Percentiles rank a stretch among this genome's conserved stretches.
These are phyloP conservation scores for Dothideomycetes sp. DNA, from an alignment of 2,329 filamentous ascomycete genomes.

Conservation along the genomic window DNA sequence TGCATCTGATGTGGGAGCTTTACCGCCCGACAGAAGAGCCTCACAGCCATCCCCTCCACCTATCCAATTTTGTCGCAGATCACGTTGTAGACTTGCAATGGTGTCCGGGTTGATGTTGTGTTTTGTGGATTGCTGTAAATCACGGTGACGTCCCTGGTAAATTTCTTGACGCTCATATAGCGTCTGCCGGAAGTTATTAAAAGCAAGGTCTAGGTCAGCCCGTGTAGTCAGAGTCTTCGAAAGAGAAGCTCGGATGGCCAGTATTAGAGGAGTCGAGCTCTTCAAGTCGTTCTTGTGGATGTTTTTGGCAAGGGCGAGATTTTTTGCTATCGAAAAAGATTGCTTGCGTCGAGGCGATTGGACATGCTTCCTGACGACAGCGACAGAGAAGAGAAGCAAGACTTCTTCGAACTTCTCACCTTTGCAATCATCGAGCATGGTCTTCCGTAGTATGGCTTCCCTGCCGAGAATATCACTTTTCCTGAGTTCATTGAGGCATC, in stretches of 20 bases:
- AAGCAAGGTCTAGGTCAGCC: conserved; percentile 41
- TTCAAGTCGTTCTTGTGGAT: conserved; percentile 26
- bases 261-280: conserved; percentile 53
- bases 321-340: conserved; percentile 36
- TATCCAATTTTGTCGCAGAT: conserved; percentile 65
- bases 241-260: conserved; percentile 65
- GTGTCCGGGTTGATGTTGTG: conserved; percentile 14
- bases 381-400: conserved; percentile 72
- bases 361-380: conserved; percentile 64
- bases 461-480: conserved; percentile 75
- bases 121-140: neutral
- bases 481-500: conserved; percentile 75
- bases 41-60: conserved; percentile 68
- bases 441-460: conserved; percentile 76
- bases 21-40: conserved; percentile 59
- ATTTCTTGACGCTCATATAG: conserved; percentile 54
- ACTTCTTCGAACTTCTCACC: conserved; percentile 85
- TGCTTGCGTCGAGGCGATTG: conserved; percentile 33
- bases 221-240: conserved; percentile 22
- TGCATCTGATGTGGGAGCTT: conserved; percentile 46
- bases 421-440: conserved; percentile 93
- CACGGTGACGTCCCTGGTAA: conserved; percentile 39
- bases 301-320: conserved; percentile 38
- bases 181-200: conserved; percentile 54
- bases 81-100: conserved; percentile 41